phyloP scores from a whole-genome alignment of 805 yeast species.

The Millerago galiae region DNA sequence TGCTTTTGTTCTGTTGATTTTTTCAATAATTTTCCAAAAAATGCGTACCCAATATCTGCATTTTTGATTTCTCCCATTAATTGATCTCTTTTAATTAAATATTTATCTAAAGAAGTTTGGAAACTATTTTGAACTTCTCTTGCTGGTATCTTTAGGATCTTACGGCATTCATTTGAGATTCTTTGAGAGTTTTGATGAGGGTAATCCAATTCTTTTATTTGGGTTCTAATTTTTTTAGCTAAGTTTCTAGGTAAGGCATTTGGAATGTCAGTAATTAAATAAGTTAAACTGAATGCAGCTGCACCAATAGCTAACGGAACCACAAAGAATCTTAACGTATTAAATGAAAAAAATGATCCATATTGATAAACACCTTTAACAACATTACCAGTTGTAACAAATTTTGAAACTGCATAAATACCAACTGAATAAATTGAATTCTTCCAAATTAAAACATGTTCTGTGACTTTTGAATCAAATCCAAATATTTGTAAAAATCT shows the following conservation, averaged over 20 bases:
- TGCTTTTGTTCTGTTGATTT: conserved; percentile 38
- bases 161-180: conserved; percentile 73
- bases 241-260: conserved; percentile 82
- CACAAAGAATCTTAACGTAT: conserved; percentile 38
- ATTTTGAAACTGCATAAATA: conserved; percentile 24
- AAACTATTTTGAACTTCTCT: conserved; percentile 71
- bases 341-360: conserved; percentile 32
- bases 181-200: conserved; percentile 73
- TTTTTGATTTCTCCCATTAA: conserved; percentile 44
- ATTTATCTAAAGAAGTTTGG: conserved; percentile 59
- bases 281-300: conserved; percentile 48
- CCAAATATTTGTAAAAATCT: conserved; percentile 37
- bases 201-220: conserved; percentile 65
- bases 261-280: conserved; percentile 75
- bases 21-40: conserved; percentile 44
- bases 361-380: conserved; percentile 29
- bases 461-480: conserved; percentile 22
- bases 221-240: conserved; percentile 60
- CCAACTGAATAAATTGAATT: conserved; percentile 26
- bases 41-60: conserved; percentile 49
- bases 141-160: conserved; percentile 74
- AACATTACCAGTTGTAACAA: conserved; percentile 32
- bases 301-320: conserved; percentile 48
- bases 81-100: conserved; percentile 50
- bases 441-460: conserved; percentile 23